A percentile compares a stretch with the other conserved stretches of the same genome.
Evolutionary conservation across 208 protist species (phyloP).

Genomic region (Strigomonas culicis): DNA sequence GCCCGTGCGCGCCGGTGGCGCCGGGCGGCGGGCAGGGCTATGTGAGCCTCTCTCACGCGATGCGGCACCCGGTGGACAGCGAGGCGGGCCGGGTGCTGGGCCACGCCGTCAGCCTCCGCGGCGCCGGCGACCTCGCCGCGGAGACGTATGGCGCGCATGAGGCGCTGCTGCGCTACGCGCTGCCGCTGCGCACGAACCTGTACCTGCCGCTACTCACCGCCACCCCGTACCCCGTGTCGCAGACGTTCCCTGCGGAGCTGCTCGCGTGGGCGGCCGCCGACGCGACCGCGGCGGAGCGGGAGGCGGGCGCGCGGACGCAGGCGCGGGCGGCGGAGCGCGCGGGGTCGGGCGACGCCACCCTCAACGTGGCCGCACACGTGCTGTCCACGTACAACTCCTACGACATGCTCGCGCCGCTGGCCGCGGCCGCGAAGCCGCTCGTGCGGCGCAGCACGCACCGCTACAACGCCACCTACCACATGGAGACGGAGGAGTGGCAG

Average conservation of each 20-base stretch:
- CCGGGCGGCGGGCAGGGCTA: constrained; percentile 21
- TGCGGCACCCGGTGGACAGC: constrained; percentile 20
- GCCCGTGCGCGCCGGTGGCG: neutral
- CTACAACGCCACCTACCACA: constrained; percentile 43
- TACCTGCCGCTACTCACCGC: constrained; percentile 61
- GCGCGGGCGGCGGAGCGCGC: constrained; percentile 12
- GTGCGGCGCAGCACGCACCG: constrained; percentile 34
- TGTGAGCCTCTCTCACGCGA: constrained; percentile 59
- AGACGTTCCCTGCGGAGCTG: constrained; percentile 58
- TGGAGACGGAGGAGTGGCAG: constrained; percentile 75
- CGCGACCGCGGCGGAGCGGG: neutral
- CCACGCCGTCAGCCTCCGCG: constrained; percentile 64
- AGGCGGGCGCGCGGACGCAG: neutral
- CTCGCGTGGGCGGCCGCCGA: constrained; percentile 18
- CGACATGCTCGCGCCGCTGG: constrained; percentile 42
- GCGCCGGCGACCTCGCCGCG: constrained; percentile 42
- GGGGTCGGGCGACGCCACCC: constrained; percentile 3
- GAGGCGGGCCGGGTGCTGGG: constrained; percentile 63
- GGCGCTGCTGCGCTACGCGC: constrained; percentile 74
- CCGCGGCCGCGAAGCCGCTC: constrained; percentile 28
- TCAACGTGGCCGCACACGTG: constrained; percentile 65
- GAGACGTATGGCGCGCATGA: constrained; percentile 53
- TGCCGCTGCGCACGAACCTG: constrained; percentile 54
- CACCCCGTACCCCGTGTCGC: constrained; percentile 61
- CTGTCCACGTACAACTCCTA: constrained; percentile 64